Percentiles rank a stretch among this genome's conserved stretches.
Conservation (phyloP, 2,329 filamentous ascomycete species). For the Paracoccidioides brasiliensis region DNA sequence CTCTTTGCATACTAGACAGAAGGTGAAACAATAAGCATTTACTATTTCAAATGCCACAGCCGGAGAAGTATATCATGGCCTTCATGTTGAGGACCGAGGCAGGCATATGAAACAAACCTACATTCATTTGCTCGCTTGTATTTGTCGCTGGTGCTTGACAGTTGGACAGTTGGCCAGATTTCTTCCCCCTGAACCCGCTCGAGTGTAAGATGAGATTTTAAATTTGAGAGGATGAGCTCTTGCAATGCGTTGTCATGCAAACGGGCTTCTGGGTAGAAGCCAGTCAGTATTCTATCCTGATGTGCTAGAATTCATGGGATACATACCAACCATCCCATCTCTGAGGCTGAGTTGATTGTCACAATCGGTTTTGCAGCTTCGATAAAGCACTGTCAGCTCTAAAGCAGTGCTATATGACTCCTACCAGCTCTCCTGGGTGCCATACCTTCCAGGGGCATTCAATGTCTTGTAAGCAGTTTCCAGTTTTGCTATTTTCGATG, state of each 20-base stretch:
- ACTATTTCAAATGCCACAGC: background rate
- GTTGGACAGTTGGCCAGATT: slow-evolving; percentile 5
- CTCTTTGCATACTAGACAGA: slow-evolving; percentile 13
- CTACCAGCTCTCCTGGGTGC: background rate
- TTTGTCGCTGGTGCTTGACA: background rate
- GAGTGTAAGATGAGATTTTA: slow-evolving; percentile 10
- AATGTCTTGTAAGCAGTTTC: background rate
- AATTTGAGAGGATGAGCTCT: slow-evolving; percentile 5
- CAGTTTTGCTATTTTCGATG: background rate
- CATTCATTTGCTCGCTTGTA: slow-evolving; percentile 2
- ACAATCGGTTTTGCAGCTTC: background rate
- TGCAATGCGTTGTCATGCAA: slow-evolving; percentile 2
- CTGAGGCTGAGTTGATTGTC: background rate
- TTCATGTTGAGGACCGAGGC: background rate
- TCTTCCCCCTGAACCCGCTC: slow-evolving; percentile 8
- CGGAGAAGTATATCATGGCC: background rate
- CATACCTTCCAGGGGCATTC: background rate
- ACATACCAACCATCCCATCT: background rate
- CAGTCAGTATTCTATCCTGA: background rate
- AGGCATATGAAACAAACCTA: background rate
- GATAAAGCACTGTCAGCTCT: background rate
- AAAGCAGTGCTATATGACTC: background rate
- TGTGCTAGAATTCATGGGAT: background rate
- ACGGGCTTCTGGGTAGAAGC: background rate
- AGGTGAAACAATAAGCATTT: background rate